Evolutionary conservation across 768 basidiomycete species (phyloP).

Genomic region (Russula dissimulans): DNA sequence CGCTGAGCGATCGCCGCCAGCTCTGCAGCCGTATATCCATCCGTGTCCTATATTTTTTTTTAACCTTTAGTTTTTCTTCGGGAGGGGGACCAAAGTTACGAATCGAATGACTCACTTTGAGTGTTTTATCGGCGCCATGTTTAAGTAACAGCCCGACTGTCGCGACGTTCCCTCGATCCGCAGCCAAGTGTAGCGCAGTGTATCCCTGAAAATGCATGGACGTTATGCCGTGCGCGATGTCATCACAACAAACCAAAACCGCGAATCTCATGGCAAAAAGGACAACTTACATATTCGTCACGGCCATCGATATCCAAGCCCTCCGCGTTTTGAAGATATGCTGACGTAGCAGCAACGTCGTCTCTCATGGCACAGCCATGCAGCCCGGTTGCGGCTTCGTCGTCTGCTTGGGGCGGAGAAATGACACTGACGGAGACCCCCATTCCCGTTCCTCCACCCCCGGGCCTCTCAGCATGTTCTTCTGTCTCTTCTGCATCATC

Average conservation of each 20-base stretch:
- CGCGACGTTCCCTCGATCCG: conserved; percentile 63
- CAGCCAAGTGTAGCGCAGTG: conserved; percentile 78
- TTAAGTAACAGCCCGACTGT: conserved; percentile 50
- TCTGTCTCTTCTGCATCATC: conserved; percentile 21
- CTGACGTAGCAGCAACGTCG: conserved; percentile 37
- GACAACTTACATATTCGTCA: conserved; percentile 61
- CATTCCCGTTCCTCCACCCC: conserved; percentile 35
- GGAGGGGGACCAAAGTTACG: conserved; percentile 2
- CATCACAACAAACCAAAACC: no score
- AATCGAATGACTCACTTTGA: conserved; percentile 43
- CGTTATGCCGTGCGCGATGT: no score
- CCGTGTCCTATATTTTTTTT: conserved; percentile 39
- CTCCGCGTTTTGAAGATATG: conserved; percentile 34
- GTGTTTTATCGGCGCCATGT: conserved; percentile 51
- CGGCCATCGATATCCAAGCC: conserved; percentile 44
- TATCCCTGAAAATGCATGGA: conserved; percentile 51
- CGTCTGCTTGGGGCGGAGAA: conserved; percentile 29
- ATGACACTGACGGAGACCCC: conserved; percentile 59
- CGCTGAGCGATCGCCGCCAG: conserved; percentile 53
- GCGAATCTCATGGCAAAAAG: no score
- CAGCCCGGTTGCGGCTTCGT: conserved; percentile 27
- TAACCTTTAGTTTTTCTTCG: conserved; percentile 23
- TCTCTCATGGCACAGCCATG: conserved; percentile 60
- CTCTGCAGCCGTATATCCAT: conserved; percentile 51
- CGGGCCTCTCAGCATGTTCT: background rate